These are phyloP conservation scores for Rhizopogon vesiculosus DNA, from an alignment of 768 basidiomycete species.

Conservation along the genomic window DNA sequence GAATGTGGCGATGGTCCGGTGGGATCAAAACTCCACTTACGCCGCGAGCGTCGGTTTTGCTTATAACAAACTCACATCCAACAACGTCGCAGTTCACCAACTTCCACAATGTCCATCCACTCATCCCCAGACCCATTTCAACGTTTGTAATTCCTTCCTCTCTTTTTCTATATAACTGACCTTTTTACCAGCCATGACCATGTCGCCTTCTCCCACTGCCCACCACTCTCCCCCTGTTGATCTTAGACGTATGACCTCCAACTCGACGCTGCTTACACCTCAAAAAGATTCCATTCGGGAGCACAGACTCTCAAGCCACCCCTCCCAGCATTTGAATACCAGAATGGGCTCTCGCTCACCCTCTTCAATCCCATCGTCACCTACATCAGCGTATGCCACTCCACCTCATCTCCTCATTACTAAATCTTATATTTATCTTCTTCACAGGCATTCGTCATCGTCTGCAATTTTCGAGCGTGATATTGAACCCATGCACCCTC, in stretches of 20 bases:
- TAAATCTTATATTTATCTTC: conserved; percentile 4
- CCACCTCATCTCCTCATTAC: conserved; percentile 4
- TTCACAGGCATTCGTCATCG: conserved; percentile 58
- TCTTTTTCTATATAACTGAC: not conserved
- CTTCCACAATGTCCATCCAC: conserved; percentile 10
- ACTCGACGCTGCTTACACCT: conserved; percentile 36
- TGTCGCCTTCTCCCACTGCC: conserved; percentile 4
- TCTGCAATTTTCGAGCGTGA: conserved; percentile 92
- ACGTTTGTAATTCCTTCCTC: conserved; percentile 6
- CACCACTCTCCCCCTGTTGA: conserved; percentile 36
- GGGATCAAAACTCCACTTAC: conserved; percentile 4
- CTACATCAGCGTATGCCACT: conserved; percentile 61
- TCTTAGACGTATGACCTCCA: conserved; percentile 54
- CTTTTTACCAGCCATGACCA: conserved; percentile 10
- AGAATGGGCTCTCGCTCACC: conserved; percentile 63
- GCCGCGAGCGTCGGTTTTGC: not conserved
- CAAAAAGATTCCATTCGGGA: conserved; percentile 24
- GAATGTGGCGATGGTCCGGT: not conserved
- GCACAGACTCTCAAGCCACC: conserved; percentile 35
- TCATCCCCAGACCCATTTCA: conserved; percentile 16
- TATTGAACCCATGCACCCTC: conserved; percentile 56
- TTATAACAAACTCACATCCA: not conserved
- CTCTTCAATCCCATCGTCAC: conserved; percentile 73
- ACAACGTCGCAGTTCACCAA: conserved; percentile 9
- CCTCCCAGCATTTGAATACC: conserved; percentile 46